A percentile compares a stretch with the other conserved stretches of the same genome.
phyloP scores from a whole-genome alignment of 495 filamentous ascomycete species.

The Daldinia loculata region DNA sequence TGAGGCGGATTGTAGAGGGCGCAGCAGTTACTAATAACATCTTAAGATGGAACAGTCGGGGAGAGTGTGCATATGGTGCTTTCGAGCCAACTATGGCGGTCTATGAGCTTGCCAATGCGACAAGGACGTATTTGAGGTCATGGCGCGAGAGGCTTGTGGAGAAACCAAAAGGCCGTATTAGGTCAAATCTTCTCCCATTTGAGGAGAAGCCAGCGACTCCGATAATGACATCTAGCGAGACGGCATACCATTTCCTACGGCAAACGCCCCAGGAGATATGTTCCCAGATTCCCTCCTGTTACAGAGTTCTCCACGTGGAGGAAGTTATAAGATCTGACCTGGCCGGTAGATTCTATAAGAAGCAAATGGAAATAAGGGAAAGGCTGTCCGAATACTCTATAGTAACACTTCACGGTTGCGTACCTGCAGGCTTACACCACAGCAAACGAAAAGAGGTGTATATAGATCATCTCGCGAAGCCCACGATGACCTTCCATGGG shows the following conservation, averaged over 20 bases:
- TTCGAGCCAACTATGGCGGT: constrained; percentile 35
- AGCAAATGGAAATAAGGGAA: constrained; percentile 42
- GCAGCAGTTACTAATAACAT: constrained; percentile 32
- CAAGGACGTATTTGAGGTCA: constrained; percentile 19
- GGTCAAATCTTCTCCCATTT: constrained; percentile 7
- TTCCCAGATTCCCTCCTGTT: constrained; percentile 38
- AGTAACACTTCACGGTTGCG: constrained; percentile 8
- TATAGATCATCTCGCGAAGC: constrained; percentile 45
- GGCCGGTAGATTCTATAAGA: constrained; percentile 38
- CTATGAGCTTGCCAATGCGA: constrained; percentile 30
- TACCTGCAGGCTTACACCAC: constrained; percentile 33
- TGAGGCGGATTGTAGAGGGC: constrained; percentile 16
- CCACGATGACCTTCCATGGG: constrained; percentile 53
- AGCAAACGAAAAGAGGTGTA: constrained; percentile 42
- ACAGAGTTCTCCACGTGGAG: constrained; percentile 55
- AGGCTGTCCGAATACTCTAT: constrained; percentile 30
- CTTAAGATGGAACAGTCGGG: constrained; percentile 28
- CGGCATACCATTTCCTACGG: constrained; percentile 41
- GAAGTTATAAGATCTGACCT: constrained; percentile 51
- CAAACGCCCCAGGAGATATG: constrained; percentile 50
- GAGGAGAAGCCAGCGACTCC: constrained; percentile 23
- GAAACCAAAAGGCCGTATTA: background rate
- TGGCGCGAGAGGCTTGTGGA: constrained; percentile 16
- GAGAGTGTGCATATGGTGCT: constrained; percentile 23
- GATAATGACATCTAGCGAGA: constrained; percentile 28